Conservation (phyloP, 208 protist genomes). For the Trypanosoma caninum region DNA sequence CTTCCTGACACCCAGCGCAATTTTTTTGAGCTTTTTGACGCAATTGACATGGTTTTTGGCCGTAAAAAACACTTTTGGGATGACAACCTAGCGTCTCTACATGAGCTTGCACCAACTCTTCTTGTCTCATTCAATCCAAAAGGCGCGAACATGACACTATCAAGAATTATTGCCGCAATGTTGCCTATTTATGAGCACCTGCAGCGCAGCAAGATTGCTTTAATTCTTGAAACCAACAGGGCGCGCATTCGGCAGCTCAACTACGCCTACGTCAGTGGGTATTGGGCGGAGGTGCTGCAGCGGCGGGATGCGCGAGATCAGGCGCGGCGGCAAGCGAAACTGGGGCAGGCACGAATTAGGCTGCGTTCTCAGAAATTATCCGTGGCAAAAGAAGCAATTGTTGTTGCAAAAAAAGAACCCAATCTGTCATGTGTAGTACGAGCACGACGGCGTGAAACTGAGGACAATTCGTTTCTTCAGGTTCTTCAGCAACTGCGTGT, state of each 20-base stretch:
- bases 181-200: constrained; percentile 57
- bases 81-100: neutral
- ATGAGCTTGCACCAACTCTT: constrained; percentile 42
- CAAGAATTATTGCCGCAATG: constrained; percentile 61
- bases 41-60: constrained; percentile 33
- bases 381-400: neutral
- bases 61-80: constrained; percentile 21
- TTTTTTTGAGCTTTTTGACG: constrained; percentile 54
- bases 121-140: constrained; percentile 56
- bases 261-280: constrained; percentile 34
- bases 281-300: constrained; percentile 66
- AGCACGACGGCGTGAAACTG: constrained; percentile 38
- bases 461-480: constrained; percentile 68
- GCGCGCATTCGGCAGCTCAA: constrained; percentile 29
- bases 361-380: neutral
- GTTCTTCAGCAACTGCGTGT: constrained; percentile 42
- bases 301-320: constrained; percentile 39
- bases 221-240: constrained; percentile 32
- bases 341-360: too few relatives aligned
- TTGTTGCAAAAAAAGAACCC: constrained; percentile 1
- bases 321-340: neutral
- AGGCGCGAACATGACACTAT: constrained; percentile 41
- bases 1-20: constrained; percentile 46
- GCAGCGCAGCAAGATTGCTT: constrained; percentile 34
- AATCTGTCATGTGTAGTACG: constrained; percentile 16